Evolutionary conservation across 2,329 filamentous ascomycete genomes (phyloP), one percentile per base, ranked within the genome.

Genomic region (Microcyclospora tardicrescens): DNA sequence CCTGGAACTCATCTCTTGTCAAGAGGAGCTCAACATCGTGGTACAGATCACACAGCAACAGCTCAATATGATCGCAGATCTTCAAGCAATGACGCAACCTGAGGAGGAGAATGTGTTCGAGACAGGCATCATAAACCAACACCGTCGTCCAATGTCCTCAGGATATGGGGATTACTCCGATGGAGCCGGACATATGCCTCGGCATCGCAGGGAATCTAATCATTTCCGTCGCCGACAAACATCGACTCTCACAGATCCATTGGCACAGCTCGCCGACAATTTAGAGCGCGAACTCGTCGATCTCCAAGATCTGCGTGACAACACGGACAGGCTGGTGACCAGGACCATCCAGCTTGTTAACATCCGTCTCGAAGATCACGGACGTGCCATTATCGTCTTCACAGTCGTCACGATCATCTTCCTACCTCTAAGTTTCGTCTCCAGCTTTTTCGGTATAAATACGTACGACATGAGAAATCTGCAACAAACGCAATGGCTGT

Each of bases 391-490:
- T 31, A 42, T 66, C 1, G 59, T 65, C 13, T 66, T 66, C 43
- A 65, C 62, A 5, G 60, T 65, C 28, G 60, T 65, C 27, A 66
- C 63, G 0, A 60, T 64, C 37, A 53, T 66, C 31, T 66, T 66
- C 34, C 54, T 67, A 9, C 62, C 63, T 1, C 48, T 66, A 6
- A 64, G 61, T 9, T 67, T 66, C 46, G 54, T 66, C 10, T 58
- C 60, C 1, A 60, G 54, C 10, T 65, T 64, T 47, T 64, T 65
- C 36, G 63, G 63, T 13, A 64, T 65, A 62, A 65, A 66, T 40
- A 57, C 61, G 30, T 43, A 46, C 1, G 63, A 65, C 33, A 62
- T 65, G 14, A 47, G 62, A 15, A 45, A 64, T 36, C 62, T 63
- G 60, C 48, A 55, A 6, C 46, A 47, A 2, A 60, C 53, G 5